A percentile compares a stretch with the other conserved stretches of the same genome.
Evolutionary conservation across 2,329 filamentous ascomycete species (phyloP).

Genomic region (Ceratocystis ficicola): DNA sequence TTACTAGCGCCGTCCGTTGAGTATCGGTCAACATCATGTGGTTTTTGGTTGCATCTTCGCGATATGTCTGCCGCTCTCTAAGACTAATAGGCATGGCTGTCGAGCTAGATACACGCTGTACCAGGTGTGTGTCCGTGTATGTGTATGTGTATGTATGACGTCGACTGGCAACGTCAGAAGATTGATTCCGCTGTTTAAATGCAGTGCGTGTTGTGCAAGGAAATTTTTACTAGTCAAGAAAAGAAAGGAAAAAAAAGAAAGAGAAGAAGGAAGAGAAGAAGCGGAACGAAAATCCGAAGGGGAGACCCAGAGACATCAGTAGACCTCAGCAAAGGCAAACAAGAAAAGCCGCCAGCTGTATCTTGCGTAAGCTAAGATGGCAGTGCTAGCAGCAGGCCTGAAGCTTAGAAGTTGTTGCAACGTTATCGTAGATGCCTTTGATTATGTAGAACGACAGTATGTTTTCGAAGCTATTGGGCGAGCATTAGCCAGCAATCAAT

Average conservation of each 20-base stretch:
- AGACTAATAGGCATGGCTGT: slow-evolving; percentile 27
- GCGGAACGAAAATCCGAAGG: background rate
- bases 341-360: slow-evolving; percentile 7
- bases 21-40: slow-evolving; percentile 30
- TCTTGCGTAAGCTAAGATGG: slow-evolving; percentile 7
- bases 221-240: background rate
- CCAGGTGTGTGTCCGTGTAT: background rate
- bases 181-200: background rate
- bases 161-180: background rate
- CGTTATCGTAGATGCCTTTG: no score
- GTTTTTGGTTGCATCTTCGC: slow-evolving; percentile 31
- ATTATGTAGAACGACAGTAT: no score
- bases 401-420: background rate
- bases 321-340: background rate
- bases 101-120: background rate
- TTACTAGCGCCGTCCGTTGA: slow-evolving; percentile 26
- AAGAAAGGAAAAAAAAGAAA: background rate
- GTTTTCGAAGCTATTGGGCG: background rate
- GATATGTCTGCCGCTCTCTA: slow-evolving; percentile 32
- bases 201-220: background rate
- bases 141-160: background rate
- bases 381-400: background rate
- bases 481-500: background rate
- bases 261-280: slow-evolving; percentile 5
- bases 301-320: background rate